These are phyloP conservation scores for Pinus taeda DNA, from an alignment of 75 land plant species.

Conservation along the genomic window DNA sequence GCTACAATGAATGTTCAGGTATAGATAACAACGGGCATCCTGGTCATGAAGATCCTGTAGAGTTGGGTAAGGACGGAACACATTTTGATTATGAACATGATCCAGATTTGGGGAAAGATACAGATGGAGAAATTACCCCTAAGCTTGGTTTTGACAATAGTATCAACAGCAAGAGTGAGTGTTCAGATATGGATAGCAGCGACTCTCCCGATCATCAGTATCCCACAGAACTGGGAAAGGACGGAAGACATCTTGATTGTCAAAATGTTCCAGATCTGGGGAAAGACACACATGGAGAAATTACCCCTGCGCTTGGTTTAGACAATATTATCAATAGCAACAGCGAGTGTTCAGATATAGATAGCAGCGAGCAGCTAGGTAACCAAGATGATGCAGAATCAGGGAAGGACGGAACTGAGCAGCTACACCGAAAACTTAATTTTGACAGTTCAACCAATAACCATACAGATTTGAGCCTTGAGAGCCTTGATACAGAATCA, in stretches of 20 bases:
- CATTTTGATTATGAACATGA: too few species aligned
- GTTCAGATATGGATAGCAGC: not conserved
- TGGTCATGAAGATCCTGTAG: not conserved
- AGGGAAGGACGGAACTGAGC: not conserved
- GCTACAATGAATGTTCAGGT: not conserved
- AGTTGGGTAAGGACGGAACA: not conserved
- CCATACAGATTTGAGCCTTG: not conserved
- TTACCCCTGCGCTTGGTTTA: not conserved
- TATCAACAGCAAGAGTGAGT: not conserved
- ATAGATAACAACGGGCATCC: not conserved
- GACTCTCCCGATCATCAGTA: not conserved
- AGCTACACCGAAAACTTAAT: not conserved
- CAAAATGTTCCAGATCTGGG: too few species aligned
- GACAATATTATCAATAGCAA: not conserved
- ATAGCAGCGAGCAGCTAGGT: not conserved
- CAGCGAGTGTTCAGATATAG: not conserved
- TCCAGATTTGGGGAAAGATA: too few species aligned
- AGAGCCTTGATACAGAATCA: not conserved
- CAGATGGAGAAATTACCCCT: not conserved
- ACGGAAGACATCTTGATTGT: not conserved
- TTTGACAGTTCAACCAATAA: not conserved
- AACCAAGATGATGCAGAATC: not conserved
- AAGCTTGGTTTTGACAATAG: not conserved
- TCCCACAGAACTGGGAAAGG: not conserved
- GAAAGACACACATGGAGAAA: too few species aligned